Evolutionary conservation across 139 green algal genomes (phyloP).

Genomic region (Coelastrella sp.): DNA sequence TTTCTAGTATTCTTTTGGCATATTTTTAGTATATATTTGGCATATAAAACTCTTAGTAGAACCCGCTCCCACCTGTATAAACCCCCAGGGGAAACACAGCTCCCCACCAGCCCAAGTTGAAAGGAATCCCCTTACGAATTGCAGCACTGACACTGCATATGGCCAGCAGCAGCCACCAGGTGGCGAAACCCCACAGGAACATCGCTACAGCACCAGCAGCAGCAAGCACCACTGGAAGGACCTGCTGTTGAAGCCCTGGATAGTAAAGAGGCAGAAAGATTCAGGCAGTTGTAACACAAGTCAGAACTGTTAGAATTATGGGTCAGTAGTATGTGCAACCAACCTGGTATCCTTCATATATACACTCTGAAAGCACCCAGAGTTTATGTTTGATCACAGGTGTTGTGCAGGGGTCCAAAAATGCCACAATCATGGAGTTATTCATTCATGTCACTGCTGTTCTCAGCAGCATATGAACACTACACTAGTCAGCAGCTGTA

Average conservation of each 20-base stretch:
- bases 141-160: neutral
- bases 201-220: neutral
- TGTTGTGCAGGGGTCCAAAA: too few species aligned
- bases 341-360: too few species aligned
- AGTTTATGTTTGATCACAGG: too few species aligned
- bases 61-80: neutral
- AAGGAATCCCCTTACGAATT: conserved; percentile 22
- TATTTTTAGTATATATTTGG: too few species aligned
- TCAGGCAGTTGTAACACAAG: neutral
- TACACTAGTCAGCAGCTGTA: neutral
- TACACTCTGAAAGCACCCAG: too few species aligned
- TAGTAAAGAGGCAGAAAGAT: neutral
- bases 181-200: conserved; percentile 28
- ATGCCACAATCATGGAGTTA: too few species aligned
- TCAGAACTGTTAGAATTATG: neutral
- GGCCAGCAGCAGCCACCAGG: conserved; percentile 41
- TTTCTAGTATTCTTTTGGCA: too few species aligned
- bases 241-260: neutral
- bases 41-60: too few species aligned
- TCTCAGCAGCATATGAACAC: neutral
- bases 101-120: conserved; percentile 43
- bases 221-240: neutral
- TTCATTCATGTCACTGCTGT: too few species aligned
- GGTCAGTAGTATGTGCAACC: neutral
- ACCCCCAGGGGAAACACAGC: conserved; percentile 5